Base-by-base conservation (phyloP, 108 stramenopile genomes). In the Skeletonema costatum region DNA sequence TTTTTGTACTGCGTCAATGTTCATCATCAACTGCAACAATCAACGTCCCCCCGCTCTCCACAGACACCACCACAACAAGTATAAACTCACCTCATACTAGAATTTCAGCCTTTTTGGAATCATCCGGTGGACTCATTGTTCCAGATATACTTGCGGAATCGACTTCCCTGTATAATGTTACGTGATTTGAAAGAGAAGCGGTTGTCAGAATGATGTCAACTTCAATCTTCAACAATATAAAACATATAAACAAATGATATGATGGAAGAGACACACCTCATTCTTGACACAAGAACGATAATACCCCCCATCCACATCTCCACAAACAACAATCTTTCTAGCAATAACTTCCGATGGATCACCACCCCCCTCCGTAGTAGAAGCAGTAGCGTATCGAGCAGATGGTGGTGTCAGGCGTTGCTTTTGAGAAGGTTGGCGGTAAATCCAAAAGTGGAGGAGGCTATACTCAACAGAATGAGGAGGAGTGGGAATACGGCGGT, bases 291-390 rank as follows among this genome's bases (percentile, higher is more conserved):
- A 95, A 11, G 91, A 75, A 38, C 93, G 87, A 50, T 87, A 89
- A 62, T 95, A 95, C 38, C 93, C 93, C 19, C 93, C 93, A 53
- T 90, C 69, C 2, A 95, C 93, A 72, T 88, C 93, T 2, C 93
- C 93, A 16, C 50, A 68, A 1, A 95, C 90, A 16, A 87, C 64
- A 51, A 95, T 91, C 64, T 89, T 78, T 76, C 84, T 56, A 6
- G 85, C 93, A 61, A 95, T 74, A 11, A 89, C 36, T 38, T 91
- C 90, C 25, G 58, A 58, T 9, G 85, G 81, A 73, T 85, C 80
- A 0, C 58, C 35, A 2, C 61, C 73, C 8, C 61, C 73, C n/a
- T 36, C 36, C 1, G 39, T 12, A 41, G 11, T 1, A 41, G 71
- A n/a, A 30, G 70, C 4, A 31, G 60, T 16, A 13, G 56, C 68